phyloP scores from a whole-genome alignment of 2,329 filamentous ascomycete genomes.

The Monilinia vaccinii-corymbosi region DNA sequence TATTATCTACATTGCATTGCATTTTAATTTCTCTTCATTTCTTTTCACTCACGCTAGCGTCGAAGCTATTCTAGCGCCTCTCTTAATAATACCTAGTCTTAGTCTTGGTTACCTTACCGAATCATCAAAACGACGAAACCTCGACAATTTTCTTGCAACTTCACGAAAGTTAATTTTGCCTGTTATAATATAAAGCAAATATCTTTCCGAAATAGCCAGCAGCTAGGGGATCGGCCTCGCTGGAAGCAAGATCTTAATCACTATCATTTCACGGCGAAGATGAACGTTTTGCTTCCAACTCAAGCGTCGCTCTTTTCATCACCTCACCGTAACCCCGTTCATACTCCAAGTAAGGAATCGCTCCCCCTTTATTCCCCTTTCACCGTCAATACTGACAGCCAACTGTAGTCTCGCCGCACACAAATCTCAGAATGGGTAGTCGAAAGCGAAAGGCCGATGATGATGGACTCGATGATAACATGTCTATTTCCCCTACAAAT shows the following conservation, averaged over 20 bases:
- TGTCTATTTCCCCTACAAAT: conserved; percentile 79
- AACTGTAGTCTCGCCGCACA: conserved; percentile 35
- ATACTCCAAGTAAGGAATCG: conserved; percentile 41
- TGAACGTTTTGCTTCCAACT: conserved; percentile 52
- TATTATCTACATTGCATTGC: too few species aligned
- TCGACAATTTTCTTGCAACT: conserved; percentile 6
- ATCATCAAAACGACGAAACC: neutral
- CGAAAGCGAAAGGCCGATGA: conserved; percentile 83
- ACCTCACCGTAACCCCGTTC: conserved; percentile 43
- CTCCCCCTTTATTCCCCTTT: conserved; percentile 40
- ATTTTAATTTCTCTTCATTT: neutral
- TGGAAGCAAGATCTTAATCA: neutral
- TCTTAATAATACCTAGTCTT: neutral
- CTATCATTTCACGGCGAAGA: conserved; percentile 29
- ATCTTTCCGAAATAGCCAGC: neutral
- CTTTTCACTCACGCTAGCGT: neutral
- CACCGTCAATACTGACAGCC: conserved; percentile 10
- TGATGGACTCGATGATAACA: conserved; percentile 69
- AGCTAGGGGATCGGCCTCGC: neutral
- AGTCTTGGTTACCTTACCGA: conserved; percentile 4
- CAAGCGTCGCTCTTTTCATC: conserved; percentile 51
- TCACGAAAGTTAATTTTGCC: neutral
- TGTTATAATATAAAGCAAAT: neutral
- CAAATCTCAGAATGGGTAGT: conserved; percentile 38
- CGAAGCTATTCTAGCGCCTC: conserved; percentile 2